Percentiles rank a stretch among this genome's conserved stretches.
Conservation (phyloP, 2,329 filamentous ascomycete genomes). For the Didymella arachidicola region DNA sequence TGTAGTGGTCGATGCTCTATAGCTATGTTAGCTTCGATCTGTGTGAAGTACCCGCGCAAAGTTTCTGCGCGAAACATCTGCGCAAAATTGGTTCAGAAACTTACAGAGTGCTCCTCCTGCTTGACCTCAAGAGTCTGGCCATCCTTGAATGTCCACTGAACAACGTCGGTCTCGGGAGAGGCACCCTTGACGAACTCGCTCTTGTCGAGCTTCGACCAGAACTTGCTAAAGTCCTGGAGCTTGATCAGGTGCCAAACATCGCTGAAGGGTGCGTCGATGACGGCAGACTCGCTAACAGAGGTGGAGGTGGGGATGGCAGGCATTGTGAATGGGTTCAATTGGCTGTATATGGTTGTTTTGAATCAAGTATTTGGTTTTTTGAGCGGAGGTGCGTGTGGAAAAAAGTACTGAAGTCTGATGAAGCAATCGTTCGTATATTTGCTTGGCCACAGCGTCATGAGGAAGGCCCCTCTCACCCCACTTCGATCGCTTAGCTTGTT, state of each 20-base stretch:
- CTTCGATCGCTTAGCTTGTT: constrained; percentile 19
- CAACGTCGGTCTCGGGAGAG: constrained; percentile 70
- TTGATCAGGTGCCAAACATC: constrained; percentile 79
- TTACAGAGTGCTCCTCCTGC: constrained; percentile 76
- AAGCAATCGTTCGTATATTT: constrained; percentile 26
- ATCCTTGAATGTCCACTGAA: constrained; percentile 76
- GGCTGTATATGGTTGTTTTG: constrained; percentile 1
- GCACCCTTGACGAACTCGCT: constrained; percentile 70
- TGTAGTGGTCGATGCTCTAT: constrained; percentile 75
- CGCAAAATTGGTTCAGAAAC: constrained; percentile 30
- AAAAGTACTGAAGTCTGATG: constrained; percentile 27
- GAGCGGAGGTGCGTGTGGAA: constrained; percentile 7
- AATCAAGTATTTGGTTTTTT: not conserved
- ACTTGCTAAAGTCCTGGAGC: constrained; percentile 72
- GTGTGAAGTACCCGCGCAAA: not conserved
- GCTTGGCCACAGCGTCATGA: constrained; percentile 21
- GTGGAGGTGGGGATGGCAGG: constrained; percentile 68
- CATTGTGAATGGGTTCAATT: constrained; percentile 18
- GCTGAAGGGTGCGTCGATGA: constrained; percentile 72
- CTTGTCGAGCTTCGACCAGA: constrained; percentile 69
- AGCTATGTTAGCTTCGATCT: not conserved
- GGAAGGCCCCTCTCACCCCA: constrained; percentile 37
- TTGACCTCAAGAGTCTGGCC: constrained; percentile 74
- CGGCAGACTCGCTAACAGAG: constrained; percentile 70
- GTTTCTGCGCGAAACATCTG: not conserved